Conservation (phyloP, 805 yeast species). For the Metschnikowia kunwiensis region DNA sequence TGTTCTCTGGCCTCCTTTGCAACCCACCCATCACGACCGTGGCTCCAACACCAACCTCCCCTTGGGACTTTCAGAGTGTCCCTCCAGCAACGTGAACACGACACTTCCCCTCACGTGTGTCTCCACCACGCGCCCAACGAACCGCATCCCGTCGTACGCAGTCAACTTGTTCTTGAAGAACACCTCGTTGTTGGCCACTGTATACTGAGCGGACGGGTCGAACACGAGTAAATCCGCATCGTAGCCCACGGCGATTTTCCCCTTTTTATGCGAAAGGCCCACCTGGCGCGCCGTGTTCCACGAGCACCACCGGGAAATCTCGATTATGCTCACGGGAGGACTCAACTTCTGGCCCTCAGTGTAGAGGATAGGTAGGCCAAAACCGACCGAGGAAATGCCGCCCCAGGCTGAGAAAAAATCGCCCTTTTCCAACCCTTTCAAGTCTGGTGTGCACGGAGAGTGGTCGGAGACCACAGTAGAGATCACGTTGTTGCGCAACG, state of each 20-base stretch:
- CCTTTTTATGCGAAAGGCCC: slow-evolving; percentile 72
- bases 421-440: slow-evolving; percentile 77
- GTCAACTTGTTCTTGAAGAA: slow-evolving; percentile 84
- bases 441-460: slow-evolving; percentile 91
- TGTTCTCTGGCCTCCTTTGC: too few species aligned
- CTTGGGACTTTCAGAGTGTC: slow-evolving; percentile 53
- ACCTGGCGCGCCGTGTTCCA: slow-evolving; percentile 82
- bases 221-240: slow-evolving; percentile 90
- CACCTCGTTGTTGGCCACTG: slow-evolving; percentile 52
- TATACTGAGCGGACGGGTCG: slow-evolving; percentile 55
- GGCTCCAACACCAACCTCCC: slow-evolving; percentile 64
- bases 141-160: slow-evolving; percentile 71
- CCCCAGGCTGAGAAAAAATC: slow-evolving; percentile 96
- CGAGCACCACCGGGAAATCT: slow-evolving; percentile 77
- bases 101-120: slow-evolving; percentile 76
- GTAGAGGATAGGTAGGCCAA: slow-evolving; percentile 78
- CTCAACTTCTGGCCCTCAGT: slow-evolving; percentile 62
- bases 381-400: slow-evolving; percentile 89
- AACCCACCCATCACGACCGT: slow-evolving; percentile 28
- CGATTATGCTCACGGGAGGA: slow-evolving; percentile 51
- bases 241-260: slow-evolving; percentile 65
- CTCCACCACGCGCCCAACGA: slow-evolving; percentile 73
- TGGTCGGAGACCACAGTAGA: slow-evolving; percentile 92
- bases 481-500: slow-evolving; percentile 60
- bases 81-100: slow-evolving; percentile 56